These are phyloP conservation scores for Mentha longifolia DNA, from an alignment of 257 asterid genomes.

Conservation along the genomic window DNA sequence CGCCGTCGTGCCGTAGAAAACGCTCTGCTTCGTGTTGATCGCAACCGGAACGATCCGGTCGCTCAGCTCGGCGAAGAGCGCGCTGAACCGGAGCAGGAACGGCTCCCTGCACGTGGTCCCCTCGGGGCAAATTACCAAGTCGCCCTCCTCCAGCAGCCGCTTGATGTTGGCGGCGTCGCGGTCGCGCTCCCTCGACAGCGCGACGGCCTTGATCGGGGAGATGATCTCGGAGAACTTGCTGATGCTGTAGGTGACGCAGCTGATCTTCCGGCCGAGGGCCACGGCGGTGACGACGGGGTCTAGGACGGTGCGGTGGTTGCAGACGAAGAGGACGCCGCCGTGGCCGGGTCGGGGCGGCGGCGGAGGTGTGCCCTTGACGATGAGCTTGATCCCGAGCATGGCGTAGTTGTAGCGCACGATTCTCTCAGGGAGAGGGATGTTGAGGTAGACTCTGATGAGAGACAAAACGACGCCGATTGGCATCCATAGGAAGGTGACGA, in stretches of 20 bases:
- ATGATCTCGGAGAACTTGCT: slow-evolving; percentile 79
- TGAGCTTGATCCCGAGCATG: slow-evolving; percentile 72
- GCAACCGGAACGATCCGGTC: slow-evolving; percentile 94
- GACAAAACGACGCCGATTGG: slow-evolving; percentile 73
- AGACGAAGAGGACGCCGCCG: slow-evolving; percentile 73
- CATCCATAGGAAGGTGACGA: slow-evolving; percentile 75
- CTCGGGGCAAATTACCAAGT: slow-evolving; percentile 80
- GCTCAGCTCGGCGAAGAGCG: slow-evolving; percentile 84
- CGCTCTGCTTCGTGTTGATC: slow-evolving; percentile 61
- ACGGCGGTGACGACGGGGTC: slow-evolving; percentile 87
- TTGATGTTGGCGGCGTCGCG: slow-evolving; percentile 75
- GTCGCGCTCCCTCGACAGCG: slow-evolving; percentile 78
- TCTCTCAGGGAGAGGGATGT: slow-evolving; percentile 67
- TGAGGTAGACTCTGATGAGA: slow-evolving; percentile 60
- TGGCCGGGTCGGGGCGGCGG: slow-evolving; percentile 68
- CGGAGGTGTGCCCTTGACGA: slow-evolving; percentile 81
- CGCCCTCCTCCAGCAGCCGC: slow-evolving; percentile 72
- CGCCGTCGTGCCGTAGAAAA: slow-evolving; percentile 81
- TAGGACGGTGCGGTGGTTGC: slow-evolving; percentile 90
- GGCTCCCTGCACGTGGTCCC: slow-evolving; percentile 93
- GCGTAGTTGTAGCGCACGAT: slow-evolving; percentile 64
- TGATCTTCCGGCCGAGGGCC: slow-evolving; percentile 83
- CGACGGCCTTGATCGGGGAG: slow-evolving; percentile 84
- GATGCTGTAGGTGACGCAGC: slow-evolving; percentile 86
- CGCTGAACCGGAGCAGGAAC: slow-evolving; percentile 77